These are phyloP conservation scores for Jatropha multifida DNA, from an alignment of 441 rosid genomes.

Conservation along the genomic window DNA sequence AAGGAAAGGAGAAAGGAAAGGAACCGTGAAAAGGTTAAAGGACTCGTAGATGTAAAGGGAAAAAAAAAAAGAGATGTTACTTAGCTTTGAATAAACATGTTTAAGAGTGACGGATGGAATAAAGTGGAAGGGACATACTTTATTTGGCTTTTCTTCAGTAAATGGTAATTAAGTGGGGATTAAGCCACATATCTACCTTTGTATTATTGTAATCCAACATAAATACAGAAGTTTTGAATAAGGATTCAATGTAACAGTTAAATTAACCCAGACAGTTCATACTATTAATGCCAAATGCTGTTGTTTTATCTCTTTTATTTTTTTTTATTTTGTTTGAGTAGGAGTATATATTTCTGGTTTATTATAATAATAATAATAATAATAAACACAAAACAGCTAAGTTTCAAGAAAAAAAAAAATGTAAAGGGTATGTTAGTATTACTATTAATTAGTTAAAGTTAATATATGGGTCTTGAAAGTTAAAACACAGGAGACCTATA, in stretches of 20 bases:
- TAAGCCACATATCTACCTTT: slow-evolving; percentile 17
- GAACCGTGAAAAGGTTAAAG: slow-evolving; percentile 22
- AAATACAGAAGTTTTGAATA: not conserved
- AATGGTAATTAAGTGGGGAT: slow-evolving; percentile 10
- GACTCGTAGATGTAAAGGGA: slow-evolving; percentile 26
- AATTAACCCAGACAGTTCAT: not conserved
- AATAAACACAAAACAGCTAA: too few relatives aligned
- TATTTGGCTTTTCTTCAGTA: slow-evolving; percentile 19
- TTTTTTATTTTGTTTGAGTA: too few relatives aligned
- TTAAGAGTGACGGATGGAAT: slow-evolving; percentile 41
- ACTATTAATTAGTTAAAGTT: too few relatives aligned
- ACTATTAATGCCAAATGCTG: too few relatives aligned
- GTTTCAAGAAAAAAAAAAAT: too few relatives aligned
- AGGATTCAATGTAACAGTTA: slow-evolving; percentile 36
- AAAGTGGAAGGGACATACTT: slow-evolving; percentile 41
- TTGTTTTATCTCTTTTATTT: too few relatives aligned
- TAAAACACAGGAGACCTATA: too few relatives aligned
- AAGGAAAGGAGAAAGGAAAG: slow-evolving; percentile 14
- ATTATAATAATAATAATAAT: too few relatives aligned
- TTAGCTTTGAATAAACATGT: slow-evolving; percentile 37
- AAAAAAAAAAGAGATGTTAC: slow-evolving; percentile 26
- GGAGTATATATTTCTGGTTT: too few relatives aligned
- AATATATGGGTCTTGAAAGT: too few relatives aligned
- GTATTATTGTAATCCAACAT: slow-evolving; percentile 6
- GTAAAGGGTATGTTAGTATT: too few relatives aligned